phyloP scores from a whole-genome alignment of 2,329 filamentous ascomycete genomes.

The Emergomyces orientalis region DNA sequence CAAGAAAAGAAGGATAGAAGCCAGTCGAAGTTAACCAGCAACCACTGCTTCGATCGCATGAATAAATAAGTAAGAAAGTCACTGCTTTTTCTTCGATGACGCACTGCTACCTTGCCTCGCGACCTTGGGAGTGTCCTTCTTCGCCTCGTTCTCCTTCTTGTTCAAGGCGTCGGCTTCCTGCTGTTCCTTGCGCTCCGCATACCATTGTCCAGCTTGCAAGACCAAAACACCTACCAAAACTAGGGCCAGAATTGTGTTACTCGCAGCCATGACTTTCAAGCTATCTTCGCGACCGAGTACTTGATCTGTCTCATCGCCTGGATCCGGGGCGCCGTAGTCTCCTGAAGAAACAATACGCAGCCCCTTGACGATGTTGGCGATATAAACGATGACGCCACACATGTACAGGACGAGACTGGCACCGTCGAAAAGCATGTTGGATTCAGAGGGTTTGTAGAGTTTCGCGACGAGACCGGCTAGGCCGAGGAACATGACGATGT shows the following conservation, averaged over 20 bases:
- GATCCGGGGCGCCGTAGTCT: slow-evolving; percentile 46
- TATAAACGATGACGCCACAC: slow-evolving; percentile 84
- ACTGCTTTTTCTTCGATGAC: slow-evolving; percentile 26
- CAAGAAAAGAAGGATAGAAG: neutral
- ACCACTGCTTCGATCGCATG: neutral
- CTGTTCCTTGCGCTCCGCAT: slow-evolving; percentile 85
- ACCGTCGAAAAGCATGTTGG: slow-evolving; percentile 90
- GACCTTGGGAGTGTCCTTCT: slow-evolving; percentile 15
- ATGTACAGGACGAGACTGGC: slow-evolving; percentile 63
- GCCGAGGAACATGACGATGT: slow-evolving; percentile 84
- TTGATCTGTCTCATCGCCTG: slow-evolving; percentile 48
- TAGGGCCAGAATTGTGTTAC: slow-evolving; percentile 90
- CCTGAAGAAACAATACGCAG: slow-evolving; percentile 72
- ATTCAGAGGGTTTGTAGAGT: slow-evolving; percentile 86
- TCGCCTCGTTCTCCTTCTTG: slow-evolving; percentile 34
- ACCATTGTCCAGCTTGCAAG: slow-evolving; percentile 95
- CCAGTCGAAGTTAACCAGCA: neutral
- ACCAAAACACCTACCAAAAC: slow-evolving; percentile 87
- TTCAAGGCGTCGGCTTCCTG: slow-evolving; percentile 65
- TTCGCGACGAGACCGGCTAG: slow-evolving; percentile 86
- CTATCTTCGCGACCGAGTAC: slow-evolving; percentile 77
- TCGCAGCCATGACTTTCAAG: slow-evolving; percentile 80
- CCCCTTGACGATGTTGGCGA: slow-evolving; percentile 94
- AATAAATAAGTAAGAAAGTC: slow-evolving; percentile 8
- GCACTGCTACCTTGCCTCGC: slow-evolving; percentile 21